Conservation (phyloP, 2,329 filamentous ascomycete species). For the Mycosphaerella sp. region DNA sequence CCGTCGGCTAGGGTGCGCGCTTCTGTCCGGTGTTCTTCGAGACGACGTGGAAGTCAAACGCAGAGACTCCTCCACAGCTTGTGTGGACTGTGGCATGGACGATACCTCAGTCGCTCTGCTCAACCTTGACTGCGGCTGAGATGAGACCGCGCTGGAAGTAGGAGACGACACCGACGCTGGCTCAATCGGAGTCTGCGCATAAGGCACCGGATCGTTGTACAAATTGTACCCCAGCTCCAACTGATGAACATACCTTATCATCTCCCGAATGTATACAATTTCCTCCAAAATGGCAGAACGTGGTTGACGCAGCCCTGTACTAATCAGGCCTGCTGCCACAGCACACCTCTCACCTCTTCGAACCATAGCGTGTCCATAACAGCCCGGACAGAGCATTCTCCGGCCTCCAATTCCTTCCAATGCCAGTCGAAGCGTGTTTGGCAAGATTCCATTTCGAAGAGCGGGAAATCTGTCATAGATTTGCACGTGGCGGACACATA, state of each 20-base stretch:
- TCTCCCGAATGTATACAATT: neutral
- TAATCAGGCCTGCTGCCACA: neutral
- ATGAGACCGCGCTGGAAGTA: neutral
- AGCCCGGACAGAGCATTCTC: neutral
- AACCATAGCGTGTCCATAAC: neutral
- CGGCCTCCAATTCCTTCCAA: neutral
- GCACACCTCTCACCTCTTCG: neutral
- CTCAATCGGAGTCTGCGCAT: neutral
- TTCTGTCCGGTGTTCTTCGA: neutral
- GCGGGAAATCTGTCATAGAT: neutral
- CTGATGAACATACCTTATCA: neutral
- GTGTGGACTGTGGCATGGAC: neutral
- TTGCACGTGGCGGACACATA: neutral
- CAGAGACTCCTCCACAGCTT: neutral
- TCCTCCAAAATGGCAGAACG: neutral
- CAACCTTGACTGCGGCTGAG: neutral
- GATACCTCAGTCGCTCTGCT: neutral
- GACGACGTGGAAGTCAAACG: neutral
- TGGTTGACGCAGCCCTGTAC: neutral
- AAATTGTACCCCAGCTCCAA: neutral
- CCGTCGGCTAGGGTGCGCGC: neutral
- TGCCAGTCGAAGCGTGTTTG: neutral
- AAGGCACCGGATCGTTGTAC: neutral
- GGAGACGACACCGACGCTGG: neutral
- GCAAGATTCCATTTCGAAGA: neutral